Percentiles rank a stretch among this genome's conserved stretches.
Conservation (phyloP, 805 yeast genomes). For the Blastobotrys chiropterorum region DNA sequence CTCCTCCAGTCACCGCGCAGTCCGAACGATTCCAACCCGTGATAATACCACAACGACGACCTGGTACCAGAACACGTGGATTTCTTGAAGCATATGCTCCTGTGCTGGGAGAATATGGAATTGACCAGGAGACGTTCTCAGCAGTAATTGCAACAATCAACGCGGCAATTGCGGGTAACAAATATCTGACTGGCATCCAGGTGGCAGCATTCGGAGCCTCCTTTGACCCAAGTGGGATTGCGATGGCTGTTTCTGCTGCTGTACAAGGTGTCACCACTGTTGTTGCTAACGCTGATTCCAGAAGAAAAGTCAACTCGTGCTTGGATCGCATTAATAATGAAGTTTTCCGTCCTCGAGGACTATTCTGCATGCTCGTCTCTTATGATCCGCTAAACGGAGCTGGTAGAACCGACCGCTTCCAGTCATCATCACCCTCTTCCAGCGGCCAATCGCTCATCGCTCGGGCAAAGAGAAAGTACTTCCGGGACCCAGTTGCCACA, state of each 20-base stretch:
- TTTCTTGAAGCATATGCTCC: background rate
- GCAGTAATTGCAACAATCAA: background rate
- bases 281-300: background rate
- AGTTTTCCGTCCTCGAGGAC: background rate
- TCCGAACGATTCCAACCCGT: background rate
- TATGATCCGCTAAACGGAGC: background rate
- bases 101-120: background rate
- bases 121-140: background rate
- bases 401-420: too few relatives aligned
- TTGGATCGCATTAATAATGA: background rate
- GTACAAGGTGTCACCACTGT: background rate
- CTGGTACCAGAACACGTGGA: background rate
- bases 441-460: background rate
- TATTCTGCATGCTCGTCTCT: background rate
- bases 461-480: background rate
- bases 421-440: too few relatives aligned
- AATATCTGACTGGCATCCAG: background rate
- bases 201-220: background rate
- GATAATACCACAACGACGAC: background rate
- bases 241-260: background rate
- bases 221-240: background rate
- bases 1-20: background rate
- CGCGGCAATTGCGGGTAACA: background rate
- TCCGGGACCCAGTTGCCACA: background rate
- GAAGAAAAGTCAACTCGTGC: background rate